Conservation (phyloP, 306 rosid species). For the Phaseolus lunatus region DNA sequence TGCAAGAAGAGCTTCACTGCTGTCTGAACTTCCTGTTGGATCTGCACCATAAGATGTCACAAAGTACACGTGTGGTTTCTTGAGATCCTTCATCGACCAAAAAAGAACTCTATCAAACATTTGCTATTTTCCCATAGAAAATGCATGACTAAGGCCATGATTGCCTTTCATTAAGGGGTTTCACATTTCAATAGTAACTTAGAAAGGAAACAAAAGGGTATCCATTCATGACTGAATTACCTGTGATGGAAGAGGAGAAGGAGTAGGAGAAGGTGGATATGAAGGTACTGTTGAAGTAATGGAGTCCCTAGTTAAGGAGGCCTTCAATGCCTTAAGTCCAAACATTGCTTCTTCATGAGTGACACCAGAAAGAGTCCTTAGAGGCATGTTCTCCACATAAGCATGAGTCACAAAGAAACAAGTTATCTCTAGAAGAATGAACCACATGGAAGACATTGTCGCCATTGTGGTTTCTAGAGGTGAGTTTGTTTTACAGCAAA, state of each 20-base stretch:
- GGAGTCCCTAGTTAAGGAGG: constrained; percentile 49
- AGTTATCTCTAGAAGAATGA: constrained; percentile 34
- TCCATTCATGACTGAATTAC: constrained; percentile 42
- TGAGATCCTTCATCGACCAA: constrained; percentile 46
- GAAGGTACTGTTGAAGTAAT: constrained; percentile 51
- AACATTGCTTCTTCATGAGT: constrained; percentile 42
- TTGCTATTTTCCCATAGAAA: not conserved
- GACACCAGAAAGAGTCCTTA: constrained; percentile 10
- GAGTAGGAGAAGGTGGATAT: constrained; percentile 47
- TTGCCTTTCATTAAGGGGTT: not conserved
- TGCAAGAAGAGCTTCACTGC: constrained; percentile 67
- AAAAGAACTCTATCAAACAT: constrained; percentile 1
- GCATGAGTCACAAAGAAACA: constrained; percentile 40
- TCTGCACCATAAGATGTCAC: constrained; percentile 86
- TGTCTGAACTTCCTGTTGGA: constrained; percentile 79
- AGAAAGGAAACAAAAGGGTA: not conserved
- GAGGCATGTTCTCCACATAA: constrained; percentile 37
- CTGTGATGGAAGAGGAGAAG: constrained; percentile 35
- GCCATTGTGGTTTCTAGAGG: constrained; percentile 45
- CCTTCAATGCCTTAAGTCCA: constrained; percentile 57
- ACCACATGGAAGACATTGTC: constrained; percentile 36
- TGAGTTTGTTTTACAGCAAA: not conserved
- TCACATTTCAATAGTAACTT: too few species aligned
- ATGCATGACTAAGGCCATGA: not conserved
- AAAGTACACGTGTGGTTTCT: constrained; percentile 56